These are phyloP conservation scores for Candida loeiensis DNA, from an alignment of 805 yeast genomes.

Conservation along the genomic window DNA sequence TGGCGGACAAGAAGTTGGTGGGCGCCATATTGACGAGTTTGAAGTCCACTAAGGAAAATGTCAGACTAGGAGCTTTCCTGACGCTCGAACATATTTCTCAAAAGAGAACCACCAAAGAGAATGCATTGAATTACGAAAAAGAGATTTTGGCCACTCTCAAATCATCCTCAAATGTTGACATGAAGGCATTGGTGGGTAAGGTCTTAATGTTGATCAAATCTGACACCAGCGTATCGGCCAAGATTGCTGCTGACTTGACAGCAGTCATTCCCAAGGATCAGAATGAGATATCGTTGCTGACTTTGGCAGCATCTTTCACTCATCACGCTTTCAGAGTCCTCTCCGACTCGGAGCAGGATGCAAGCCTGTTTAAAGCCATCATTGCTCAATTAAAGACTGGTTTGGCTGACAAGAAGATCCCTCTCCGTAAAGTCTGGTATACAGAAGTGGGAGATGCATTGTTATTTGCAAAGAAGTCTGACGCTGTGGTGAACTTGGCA, in stretches of 20 bases:
- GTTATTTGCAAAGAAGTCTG: slow-evolving; percentile 5
- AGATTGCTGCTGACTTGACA: slow-evolving; percentile 41
- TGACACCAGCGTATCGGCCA: slow-evolving; percentile 21
- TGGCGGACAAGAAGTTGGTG: slow-evolving; percentile 35
- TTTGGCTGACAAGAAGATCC: slow-evolving; percentile 58
- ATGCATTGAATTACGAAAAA: slow-evolving; percentile 36
- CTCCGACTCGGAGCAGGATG: slow-evolving; percentile 11
- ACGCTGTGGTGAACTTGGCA: slow-evolving; percentile 4
- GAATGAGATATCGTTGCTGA: slow-evolving; percentile 60
- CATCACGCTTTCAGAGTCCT: slow-evolving; percentile 34
- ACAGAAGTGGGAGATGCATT: slow-evolving; percentile 42
- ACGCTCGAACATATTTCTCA: slow-evolving; percentile 26
- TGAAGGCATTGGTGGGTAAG: slow-evolving; percentile 51
- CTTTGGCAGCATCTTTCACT: slow-evolving; percentile 49
- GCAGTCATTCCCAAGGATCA: slow-evolving; percentile 68
- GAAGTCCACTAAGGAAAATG: slow-evolving; percentile 68
- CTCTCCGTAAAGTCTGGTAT: slow-evolving; percentile 67
- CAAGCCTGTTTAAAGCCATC: slow-evolving; percentile 14
- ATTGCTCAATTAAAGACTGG: slow-evolving; percentile 50
- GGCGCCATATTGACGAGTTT: slow-evolving; percentile 41
- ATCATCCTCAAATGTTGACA: slow-evolving; percentile 57
- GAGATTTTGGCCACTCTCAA: slow-evolving; percentile 59
- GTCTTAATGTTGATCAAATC: slow-evolving; percentile 34
- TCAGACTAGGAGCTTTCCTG: slow-evolving; percentile 48
- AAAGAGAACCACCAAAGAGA: slow-evolving; percentile 13